Evolutionary conservation across 1,139 yeast genomes (phyloP), one percentile per base, ranked within the genome.

Genomic region (Kluyveromyces sp.): DNA sequence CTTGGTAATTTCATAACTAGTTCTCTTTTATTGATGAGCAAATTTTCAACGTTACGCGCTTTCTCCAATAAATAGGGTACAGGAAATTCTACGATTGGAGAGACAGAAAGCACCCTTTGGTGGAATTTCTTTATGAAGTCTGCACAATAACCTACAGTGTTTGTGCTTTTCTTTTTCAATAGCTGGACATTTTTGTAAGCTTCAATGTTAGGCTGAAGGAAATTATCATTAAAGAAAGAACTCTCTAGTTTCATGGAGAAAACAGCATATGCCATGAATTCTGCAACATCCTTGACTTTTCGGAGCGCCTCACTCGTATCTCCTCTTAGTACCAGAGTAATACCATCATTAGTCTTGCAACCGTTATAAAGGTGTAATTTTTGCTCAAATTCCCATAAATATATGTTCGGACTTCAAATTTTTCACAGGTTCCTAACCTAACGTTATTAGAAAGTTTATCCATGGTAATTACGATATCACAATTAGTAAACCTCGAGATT

Each of bases 251-350:
- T 82, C 39, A 88, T 73, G 56, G 89, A 88, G 59, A 85, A 78
- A 34, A 82, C 78, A 1, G 84, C 85, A 44, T 85, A 83, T 3
- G 86, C 76, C n/a, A 90, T 74, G 42, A 92, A 82, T 55, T 87
- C 95, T 2, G 86, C 74, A 1, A 90, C 83, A 48, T 82, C 81
- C 60, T 94, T 94, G 27, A 90, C 74, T 47, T 79, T 78, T 45
- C 79, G 74, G 51, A 90, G 66, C 1, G 73, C 61, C 2, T 78
- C 81, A 40, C 72, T 77, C 53, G 77, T 75, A 0, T 80, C 83
- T 2, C 98, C 98, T 49, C 98, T 72, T 28, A 94, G 67, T 6
- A 86, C 71, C 25, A 92, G 75, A 0, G 98, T 89, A 41, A 92
- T 83, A 0, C 98, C 98, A 0, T 82, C 67, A 38, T 78, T 78